Percentiles rank a stretch among this genome's conserved stretches.
These are phyloP conservation scores for Fusarium sp. DNA, from an alignment of 2,329 filamentous ascomycete genomes.

Conservation along the genomic window DNA sequence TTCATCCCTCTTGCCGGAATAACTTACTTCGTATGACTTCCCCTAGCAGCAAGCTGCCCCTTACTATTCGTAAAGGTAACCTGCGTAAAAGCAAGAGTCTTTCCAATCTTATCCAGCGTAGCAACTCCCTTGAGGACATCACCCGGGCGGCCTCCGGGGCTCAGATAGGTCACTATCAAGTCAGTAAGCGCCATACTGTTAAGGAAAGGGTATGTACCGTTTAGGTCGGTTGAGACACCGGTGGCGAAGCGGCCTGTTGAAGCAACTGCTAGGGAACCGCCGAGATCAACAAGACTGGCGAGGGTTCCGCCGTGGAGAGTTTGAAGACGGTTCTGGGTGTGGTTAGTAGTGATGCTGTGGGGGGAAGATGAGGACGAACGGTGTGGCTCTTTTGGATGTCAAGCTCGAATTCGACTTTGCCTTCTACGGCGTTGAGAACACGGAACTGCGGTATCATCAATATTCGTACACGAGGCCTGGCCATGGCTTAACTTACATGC, in stretches of 20 bases:
- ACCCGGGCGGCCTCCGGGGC: slow-evolving; percentile 67
- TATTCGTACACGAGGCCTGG: too few species aligned
- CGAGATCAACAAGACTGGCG: slow-evolving; percentile 77
- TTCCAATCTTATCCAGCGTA: slow-evolving; percentile 73
- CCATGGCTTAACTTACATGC: slow-evolving; percentile 23
- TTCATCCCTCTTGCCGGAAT: rapidly evolving
- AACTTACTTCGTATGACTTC: slow-evolving; percentile 73
- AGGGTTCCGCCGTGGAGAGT: slow-evolving; percentile 84
- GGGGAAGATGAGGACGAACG: slow-evolving; percentile 53
- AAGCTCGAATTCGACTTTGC: slow-evolving; percentile 80
- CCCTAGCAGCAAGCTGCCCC: slow-evolving; percentile 69
- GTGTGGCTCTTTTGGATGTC: slow-evolving; percentile 81
- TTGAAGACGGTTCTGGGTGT: slow-evolving; percentile 74
- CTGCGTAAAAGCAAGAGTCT: slow-evolving; percentile 70
- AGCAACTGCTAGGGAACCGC: slow-evolving; percentile 73
- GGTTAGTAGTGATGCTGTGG: background rate
- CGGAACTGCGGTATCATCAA: slow-evolving; percentile 65
- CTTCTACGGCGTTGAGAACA: slow-evolving; percentile 71
- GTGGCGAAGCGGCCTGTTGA: slow-evolving; percentile 72
- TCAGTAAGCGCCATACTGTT: background rate
- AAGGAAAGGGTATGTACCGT: slow-evolving; percentile 55
- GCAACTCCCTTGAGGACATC: slow-evolving; percentile 68
- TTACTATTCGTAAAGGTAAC: slow-evolving; percentile 69
- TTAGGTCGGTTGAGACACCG: slow-evolving; percentile 73
- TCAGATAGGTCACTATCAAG: slow-evolving; percentile 70